These are phyloP conservation scores for Xanthoconium purpureum DNA, from an alignment of 768 basidiomycete species.

Conservation along the genomic window DNA sequence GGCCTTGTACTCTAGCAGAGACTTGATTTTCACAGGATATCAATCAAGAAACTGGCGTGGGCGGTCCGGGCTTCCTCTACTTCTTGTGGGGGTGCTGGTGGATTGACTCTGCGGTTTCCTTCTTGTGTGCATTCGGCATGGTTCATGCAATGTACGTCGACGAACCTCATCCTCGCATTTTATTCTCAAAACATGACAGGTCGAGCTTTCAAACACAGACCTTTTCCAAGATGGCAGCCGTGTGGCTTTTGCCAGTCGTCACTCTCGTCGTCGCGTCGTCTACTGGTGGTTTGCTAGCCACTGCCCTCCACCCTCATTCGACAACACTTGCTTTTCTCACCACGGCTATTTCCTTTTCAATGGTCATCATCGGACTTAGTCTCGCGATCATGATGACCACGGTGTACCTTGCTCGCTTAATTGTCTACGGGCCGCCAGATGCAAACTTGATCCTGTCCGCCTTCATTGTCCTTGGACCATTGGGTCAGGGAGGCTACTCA, in stretches of 20 bases:
- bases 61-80: slow-evolving; percentile 37
- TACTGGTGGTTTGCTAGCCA: slow-evolving; percentile 44
- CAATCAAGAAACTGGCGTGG: slow-evolving; percentile 37
- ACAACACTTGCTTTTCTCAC: slow-evolving; percentile 41
- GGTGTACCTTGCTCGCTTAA: slow-evolving; percentile 44
- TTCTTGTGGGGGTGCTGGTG: slow-evolving; percentile 52
- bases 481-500: slow-evolving; percentile 51
- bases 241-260: slow-evolving; percentile 53
- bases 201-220: slow-evolving; percentile 42
- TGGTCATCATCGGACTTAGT: slow-evolving; percentile 45
- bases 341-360: slow-evolving; percentile 40
- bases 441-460: slow-evolving; percentile 39
- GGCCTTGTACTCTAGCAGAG: neutral
- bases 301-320: slow-evolving; percentile 36
- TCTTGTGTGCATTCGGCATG: slow-evolving; percentile 47
- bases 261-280: slow-evolving; percentile 53
- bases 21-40: slow-evolving; percentile 20
- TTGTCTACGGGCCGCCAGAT: slow-evolving; percentile 41
- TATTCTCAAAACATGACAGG: slow-evolving; percentile 31
- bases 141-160: slow-evolving; percentile 43
- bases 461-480: slow-evolving; percentile 51
- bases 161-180: neutral
- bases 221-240: slow-evolving; percentile 38
- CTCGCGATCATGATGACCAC: slow-evolving; percentile 50
- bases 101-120: slow-evolving; percentile 42